Percentiles rank a stretch among this genome's conserved stretches.
Conservation (phyloP, 164 flowering plant species). For the Malania oleifera region DNA sequence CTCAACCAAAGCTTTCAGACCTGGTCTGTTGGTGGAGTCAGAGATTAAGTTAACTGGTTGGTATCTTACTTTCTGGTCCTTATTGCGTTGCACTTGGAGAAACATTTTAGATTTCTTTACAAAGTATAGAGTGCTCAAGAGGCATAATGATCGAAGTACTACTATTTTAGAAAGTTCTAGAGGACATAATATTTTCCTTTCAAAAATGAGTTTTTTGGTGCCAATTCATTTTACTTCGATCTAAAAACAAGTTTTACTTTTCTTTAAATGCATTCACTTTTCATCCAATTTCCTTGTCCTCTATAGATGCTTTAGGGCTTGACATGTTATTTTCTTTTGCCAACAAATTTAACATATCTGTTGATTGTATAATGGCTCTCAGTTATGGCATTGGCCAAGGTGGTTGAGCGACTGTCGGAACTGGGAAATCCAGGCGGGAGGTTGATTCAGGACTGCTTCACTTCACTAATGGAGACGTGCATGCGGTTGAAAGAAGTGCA, state of each 20-base stretch:
- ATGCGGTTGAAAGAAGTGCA: constrained; percentile 45
- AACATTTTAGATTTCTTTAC: not conserved
- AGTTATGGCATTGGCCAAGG: constrained; percentile 51
- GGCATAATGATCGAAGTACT: no score
- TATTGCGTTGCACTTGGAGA: not conserved
- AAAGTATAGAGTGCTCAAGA: no score
- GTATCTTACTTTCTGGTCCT: constrained; percentile 12
- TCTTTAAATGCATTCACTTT: not conserved
- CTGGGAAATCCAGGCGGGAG: constrained; percentile 18
- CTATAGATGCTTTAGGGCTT: not conserved
- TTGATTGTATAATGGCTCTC: constrained; percentile 16
- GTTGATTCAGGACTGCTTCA: constrained; percentile 39
- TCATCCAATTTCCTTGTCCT: not conserved
- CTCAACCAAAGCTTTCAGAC: constrained; percentile 31
- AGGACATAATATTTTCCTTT: no score
- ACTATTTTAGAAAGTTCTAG: no score
- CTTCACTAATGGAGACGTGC: constrained; percentile 48
- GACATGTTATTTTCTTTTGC: no score
- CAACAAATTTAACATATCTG: not conserved
- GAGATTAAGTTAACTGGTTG: constrained; percentile 67
- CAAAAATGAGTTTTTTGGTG: no score
- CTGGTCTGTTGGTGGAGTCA: constrained; percentile 33
- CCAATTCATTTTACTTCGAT: no score
- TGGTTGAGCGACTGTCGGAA: constrained; percentile 46
- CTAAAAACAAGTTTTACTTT: no score